Conservation (phyloP, 805 yeast genomes). For the Candida oleophila region DNA sequence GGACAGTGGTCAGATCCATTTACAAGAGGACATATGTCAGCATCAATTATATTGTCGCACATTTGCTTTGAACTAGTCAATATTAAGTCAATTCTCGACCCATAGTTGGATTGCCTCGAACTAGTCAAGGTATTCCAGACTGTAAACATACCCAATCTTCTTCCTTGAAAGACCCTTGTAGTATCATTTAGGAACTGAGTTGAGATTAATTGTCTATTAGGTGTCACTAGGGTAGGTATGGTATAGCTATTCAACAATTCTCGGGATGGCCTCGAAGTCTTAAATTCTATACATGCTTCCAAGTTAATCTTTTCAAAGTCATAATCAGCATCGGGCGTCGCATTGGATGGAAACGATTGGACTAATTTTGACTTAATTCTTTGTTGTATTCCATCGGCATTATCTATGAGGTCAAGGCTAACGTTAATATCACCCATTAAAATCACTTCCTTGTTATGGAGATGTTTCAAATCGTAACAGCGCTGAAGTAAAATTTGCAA, state of each 20-base stretch:
- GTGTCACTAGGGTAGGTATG: constrained; percentile 13
- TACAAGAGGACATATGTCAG: constrained; percentile 65
- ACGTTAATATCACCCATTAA: constrained; percentile 90
- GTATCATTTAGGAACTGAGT: constrained; percentile 52
- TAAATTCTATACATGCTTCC: constrained; percentile 35
- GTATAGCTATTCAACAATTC: constrained; percentile 27
- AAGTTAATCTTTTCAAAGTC: constrained; percentile 25
- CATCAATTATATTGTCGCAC: constrained; percentile 27
- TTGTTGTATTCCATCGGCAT: constrained; percentile 64
- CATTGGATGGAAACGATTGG: constrained; percentile 7
- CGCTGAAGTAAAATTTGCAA: constrained; percentile 60
- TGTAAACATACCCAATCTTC: constrained; percentile 69
- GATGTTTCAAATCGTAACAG: constrained; percentile 48
- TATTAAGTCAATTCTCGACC: constrained; percentile 84
- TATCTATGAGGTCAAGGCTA: constrained; percentile 75
- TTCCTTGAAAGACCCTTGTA: constrained; percentile 54
- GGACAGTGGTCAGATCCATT: constrained; percentile 97
- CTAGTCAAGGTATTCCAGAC: constrained; percentile 87
- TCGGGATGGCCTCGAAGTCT: constrained; percentile 28
- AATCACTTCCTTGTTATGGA: constrained; percentile 64
- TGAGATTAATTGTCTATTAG: neutral
- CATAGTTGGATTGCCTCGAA: constrained; percentile 77
- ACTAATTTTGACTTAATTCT: constrained; percentile 38
- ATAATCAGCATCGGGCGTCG: constrained; percentile 10
- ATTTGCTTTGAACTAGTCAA: constrained; percentile 44